Base-by-base conservation (phyloP, 495 filamentous ascomycete species). In the Penicillium alfredii region DNA sequence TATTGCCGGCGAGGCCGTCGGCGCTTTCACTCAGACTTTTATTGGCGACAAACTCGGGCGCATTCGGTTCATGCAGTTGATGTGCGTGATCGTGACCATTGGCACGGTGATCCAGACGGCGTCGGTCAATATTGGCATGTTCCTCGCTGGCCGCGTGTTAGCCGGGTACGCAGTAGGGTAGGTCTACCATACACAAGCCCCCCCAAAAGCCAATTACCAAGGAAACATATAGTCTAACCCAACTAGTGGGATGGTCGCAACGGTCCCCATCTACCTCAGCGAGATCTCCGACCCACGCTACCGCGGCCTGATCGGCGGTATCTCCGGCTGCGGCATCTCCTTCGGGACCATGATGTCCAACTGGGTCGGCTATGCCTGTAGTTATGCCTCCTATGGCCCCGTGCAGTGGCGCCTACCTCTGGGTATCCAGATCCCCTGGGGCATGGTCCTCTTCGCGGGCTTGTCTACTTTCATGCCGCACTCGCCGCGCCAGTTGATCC, bases 261-360 rank as follows among this genome's bases (percentile, higher is more conserved):
- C 74, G 4, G 74, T 77, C 14, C 73, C 73, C 2, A 72, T 77
- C 43, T 78, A 78, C 33, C 72, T 77, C 14, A 71, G 64, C 35
- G 75, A 78, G 39, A 77, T 78, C 33, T 73, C 72, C 0, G 57
- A 73, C 10, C 73, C 75, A 0, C 52, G 64, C 8, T 56, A 60
- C 40, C 69, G 75, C 21, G 75, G 75, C 8, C 49, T 78, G 10
- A 77, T 79, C 42, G 75, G 71, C 17, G 74, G 75, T 15, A 72
- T 79, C 25, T 75, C 73, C 2, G 75, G 75, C 14, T 71, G 71
- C 30, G 74, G 74, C 10, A 74, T 77, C 45, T 64, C 71, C 4
- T 74, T 77, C 44, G 75, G 75, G 13, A 76, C 71, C 2, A 74
- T 77, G 71, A 58, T 65, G 34, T 72, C 68, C 21, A 76, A 76